Evolutionary conservation across 257 asterid genomes (phyloP).

Genomic region (Solanum medicagineum): DNA sequence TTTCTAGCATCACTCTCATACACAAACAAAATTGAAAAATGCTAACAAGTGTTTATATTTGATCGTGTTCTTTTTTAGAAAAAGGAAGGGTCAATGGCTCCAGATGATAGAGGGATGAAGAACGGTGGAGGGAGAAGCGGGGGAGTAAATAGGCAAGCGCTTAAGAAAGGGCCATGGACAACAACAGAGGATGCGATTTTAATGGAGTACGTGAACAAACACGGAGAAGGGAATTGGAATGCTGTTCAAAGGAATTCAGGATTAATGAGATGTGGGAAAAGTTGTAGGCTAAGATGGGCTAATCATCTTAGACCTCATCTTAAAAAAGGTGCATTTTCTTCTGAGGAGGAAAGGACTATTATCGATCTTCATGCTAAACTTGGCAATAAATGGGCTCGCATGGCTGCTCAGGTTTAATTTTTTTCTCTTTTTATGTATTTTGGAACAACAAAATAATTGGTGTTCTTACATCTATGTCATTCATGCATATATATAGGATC

Average conservation of each 20-base stretch:
- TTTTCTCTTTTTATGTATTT: not conserved
- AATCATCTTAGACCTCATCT: constrained; percentile 35
- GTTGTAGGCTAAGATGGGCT: constrained; percentile 35
- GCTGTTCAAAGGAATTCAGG: constrained; percentile 61
- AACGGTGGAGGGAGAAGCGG: constrained; percentile 2
- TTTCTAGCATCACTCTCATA: not conserved
- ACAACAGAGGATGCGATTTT: constrained; percentile 41
- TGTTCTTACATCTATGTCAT: not conserved
- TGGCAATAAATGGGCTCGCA: constrained; percentile 43
- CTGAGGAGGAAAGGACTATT: constrained; percentile 22
- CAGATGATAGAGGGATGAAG: constrained; percentile 22
- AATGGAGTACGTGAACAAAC: constrained; percentile 42
- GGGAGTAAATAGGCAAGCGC: not conserved
- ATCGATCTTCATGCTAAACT: constrained; percentile 25
- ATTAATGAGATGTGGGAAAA: constrained; percentile 50
- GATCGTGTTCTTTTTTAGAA: not conserved
- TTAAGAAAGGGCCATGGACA: constrained; percentile 79
- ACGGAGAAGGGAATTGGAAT: constrained; percentile 73
- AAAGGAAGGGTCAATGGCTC: constrained; percentile 29
- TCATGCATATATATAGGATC: not conserved
- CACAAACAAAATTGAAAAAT: not conserved
- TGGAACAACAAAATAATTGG: not conserved
- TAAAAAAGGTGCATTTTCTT: constrained; percentile 22
- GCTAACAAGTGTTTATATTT: not conserved
- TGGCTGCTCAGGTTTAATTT: constrained; percentile 27